Base-by-base conservation (phyloP, 768 basidiomycete genomes). In the Leccinum rimulosum region DNA sequence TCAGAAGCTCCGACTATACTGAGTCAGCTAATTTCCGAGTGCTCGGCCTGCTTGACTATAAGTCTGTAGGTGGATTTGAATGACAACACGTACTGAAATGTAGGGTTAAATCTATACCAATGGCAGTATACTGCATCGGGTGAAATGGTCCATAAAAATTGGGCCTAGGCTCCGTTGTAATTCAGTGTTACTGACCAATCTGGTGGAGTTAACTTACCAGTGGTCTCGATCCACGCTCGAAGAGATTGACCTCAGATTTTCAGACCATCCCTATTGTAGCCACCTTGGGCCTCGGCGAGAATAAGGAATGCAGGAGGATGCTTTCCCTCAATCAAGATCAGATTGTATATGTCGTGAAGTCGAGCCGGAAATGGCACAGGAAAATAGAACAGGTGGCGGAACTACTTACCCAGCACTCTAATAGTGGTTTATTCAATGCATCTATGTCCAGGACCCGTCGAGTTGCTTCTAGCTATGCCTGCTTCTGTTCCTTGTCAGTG, bases 211-310 rank as follows among this genome's bases (percentile, higher is more conserved):
- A 22, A 22, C 22, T 2, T 33, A 33, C 36, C 36, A 17, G 12
- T 7, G 36, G 36, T 38, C 36, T 38, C 15, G 36, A 38, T 38
- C 15, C 36, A 38, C 15, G 15, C 17, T 17, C 36, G 7, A 17
- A 8, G 36, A 38, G 7, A 38, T 38, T 38, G 36, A 38, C 36
- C 36, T 3, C 75, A 74, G 6, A 75, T 73, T 36, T 57, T 66
- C 35, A 73, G 63, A 4, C 74, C 74, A 7, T 64, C 58, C 4
- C 74, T 73, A 45, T 68, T 17, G 61, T 72, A 71, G 5, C 57
- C 54, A n/a, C 54, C 61, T 35, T 65, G 62, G 1, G 57, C 40
- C 9, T 40, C 38, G 17, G 38, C 40, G 64, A 7, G 52, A 56
- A 36, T 5, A 50, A 22, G 51, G 22, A 22, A 61, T 60, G 49